Conservation (phyloP, 345 rosid genomes). For the Excoecaria cochinchinensis region DNA sequence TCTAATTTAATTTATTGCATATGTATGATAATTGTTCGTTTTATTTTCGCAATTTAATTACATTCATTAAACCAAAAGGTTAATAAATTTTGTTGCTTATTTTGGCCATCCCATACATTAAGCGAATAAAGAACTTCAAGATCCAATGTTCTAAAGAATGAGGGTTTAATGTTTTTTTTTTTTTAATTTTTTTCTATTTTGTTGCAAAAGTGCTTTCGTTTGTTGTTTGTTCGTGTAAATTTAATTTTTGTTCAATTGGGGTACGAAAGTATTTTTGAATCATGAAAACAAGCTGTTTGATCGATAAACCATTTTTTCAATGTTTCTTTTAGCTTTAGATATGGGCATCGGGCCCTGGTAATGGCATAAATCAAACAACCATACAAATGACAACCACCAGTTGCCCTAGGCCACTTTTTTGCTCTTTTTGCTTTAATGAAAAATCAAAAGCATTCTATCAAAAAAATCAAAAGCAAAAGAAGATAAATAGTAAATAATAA, state of each 20-base stretch:
- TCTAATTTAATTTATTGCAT: neutral
- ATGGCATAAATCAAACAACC: neutral
- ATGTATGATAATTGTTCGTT: neutral
- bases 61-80: neutral
- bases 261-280: neutral
- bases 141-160: neutral
- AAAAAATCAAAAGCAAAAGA: neutral
- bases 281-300: neutral
- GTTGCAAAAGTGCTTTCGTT: too few species aligned
- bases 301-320: neutral
- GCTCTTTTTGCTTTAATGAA: neutral
- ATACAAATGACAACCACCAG: slow-evolving; percentile 4
- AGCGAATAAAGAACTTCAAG: neutral
- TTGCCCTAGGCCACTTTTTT: slow-evolving; percentile 2
- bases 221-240: too few species aligned
- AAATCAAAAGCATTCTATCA: neutral
- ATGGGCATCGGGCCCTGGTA: slow-evolving; percentile 3
- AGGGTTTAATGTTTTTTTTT: neutral
- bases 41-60: too few species aligned
- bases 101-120: neutral
- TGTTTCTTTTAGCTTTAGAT: neutral
- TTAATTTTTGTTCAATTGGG: neutral
- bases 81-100: neutral
- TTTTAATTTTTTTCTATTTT: too few species aligned
- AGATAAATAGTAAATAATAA: neutral